Evolutionary conservation across 345 rosid species (phyloP).

Genomic region (Carallia pectinifolia): DNA sequence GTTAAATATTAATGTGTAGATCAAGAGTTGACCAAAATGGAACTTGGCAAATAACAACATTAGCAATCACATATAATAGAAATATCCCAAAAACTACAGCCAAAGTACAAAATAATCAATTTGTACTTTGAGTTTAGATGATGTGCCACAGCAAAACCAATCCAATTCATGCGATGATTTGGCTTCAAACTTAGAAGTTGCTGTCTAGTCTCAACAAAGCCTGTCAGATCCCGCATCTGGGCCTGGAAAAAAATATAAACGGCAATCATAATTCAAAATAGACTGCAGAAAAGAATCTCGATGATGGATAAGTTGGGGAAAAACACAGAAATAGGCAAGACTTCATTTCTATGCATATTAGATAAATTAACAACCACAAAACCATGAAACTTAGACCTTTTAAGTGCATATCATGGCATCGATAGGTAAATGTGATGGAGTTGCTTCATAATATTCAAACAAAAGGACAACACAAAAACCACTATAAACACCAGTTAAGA

Average conservation of each 20-base stretch:
- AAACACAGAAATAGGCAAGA: background rate
- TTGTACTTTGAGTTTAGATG: conserved; percentile 83
- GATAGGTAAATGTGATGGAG: no score
- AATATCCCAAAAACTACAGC: background rate
- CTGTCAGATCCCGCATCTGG: conserved; percentile 97
- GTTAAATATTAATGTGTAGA: background rate
- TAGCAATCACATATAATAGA: no score
- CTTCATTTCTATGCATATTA: no score
- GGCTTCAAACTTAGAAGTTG: conserved; percentile 91
- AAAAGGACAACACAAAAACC: no score
- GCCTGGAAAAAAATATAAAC: conserved; percentile 56
- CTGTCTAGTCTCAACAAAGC: conserved; percentile 97
- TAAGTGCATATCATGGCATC: no score
- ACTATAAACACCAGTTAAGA: no score
- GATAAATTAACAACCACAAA: no score
- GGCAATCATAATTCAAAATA: background rate
- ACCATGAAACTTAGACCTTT: no score
- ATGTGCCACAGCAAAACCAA: conserved; percentile 98
- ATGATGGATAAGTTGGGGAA: background rate
- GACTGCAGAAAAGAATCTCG: background rate
- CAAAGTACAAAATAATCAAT: conserved; percentile 19
- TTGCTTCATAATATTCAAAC: no score
- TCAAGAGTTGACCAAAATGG: background rate
- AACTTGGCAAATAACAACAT: no score
- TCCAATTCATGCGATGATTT: conserved; percentile 99